Percentiles rank a stretch among this genome's conserved stretches.
Conservation (phyloP, 495 filamentous ascomycete genomes). For the Cryomyces minteri region DNA sequence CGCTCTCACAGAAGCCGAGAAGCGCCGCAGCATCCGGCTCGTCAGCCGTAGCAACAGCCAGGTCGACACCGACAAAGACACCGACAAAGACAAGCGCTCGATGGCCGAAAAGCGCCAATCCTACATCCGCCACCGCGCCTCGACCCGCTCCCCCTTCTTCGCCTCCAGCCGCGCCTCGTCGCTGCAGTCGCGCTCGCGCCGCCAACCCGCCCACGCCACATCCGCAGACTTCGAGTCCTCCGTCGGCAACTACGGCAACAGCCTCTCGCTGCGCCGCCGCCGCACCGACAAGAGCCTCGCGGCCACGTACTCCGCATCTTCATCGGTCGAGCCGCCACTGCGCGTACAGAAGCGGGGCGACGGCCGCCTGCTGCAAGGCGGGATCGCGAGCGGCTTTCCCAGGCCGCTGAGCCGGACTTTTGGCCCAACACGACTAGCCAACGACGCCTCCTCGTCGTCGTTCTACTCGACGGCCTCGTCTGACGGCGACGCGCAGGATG, state of each 20-base stretch:
- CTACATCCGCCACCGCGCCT: conserved; percentile 16
- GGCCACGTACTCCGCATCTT: not conserved
- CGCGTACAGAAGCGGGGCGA: not conserved
- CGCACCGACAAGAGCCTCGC: not conserved
- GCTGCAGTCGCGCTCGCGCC: not conserved
- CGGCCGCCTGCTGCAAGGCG: not conserved
- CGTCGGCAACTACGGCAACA: not conserved
- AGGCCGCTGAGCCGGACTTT: not conserved
- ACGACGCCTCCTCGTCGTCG: not conserved
- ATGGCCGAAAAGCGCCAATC: conserved; percentile 16
- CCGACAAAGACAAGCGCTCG: conserved; percentile 7
- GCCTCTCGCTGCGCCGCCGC: not conserved
- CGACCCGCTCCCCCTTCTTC: conserved; percentile 10
- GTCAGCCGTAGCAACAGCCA: conserved; percentile 11
- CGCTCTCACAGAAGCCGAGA: conserved; percentile 7
- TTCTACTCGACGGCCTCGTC: not conserved
- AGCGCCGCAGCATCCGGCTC: conserved; percentile 14
- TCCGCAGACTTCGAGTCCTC: not conserved
- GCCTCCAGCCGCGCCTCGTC: not conserved
- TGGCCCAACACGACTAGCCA: not conserved
- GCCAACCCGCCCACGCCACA: not conserved
- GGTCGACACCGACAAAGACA: not conserved
- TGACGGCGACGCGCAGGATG: not conserved
- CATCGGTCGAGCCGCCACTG: not conserved
- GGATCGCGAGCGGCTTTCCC: not conserved